These are phyloP conservation scores for Sisymbrium irio DNA, from an alignment of 345 rosid species.

Conservation along the genomic window DNA sequence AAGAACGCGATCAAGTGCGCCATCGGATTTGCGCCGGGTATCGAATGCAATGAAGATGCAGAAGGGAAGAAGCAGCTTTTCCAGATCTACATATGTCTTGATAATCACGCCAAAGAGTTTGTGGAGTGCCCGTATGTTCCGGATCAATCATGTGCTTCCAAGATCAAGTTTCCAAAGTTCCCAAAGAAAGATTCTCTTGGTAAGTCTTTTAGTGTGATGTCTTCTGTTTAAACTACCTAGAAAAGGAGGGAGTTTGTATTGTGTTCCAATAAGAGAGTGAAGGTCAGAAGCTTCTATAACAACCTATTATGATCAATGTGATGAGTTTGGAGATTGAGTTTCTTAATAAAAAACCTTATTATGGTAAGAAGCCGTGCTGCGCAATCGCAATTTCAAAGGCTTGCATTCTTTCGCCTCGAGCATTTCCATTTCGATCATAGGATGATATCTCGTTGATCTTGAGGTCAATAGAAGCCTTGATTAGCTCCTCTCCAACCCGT, in stretches of 20 bases:
- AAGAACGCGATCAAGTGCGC: conserved; percentile 51
- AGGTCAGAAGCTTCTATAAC: neutral
- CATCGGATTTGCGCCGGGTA: conserved; percentile 51
- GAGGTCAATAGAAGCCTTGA: conserved; percentile 59
- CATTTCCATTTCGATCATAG: conserved; percentile 78
- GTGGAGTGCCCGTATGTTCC: conserved; percentile 66
- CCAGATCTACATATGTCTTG: conserved; percentile 68
- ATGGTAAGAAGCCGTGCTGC: conserved; percentile 65
- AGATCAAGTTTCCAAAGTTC: conserved; percentile 60
- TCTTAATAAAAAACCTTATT: no score
- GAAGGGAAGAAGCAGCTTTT: conserved; percentile 54
- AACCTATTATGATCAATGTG: neutral
- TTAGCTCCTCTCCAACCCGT: conserved; percentile 79
- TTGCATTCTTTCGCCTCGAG: conserved; percentile 70
- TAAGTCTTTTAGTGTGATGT: neutral
- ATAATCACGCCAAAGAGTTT: conserved; percentile 52
- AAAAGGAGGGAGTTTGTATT: neutral
- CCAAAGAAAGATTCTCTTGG: neutral
- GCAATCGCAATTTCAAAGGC: conserved; percentile 78
- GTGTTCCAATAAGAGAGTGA: conserved; percentile 19
- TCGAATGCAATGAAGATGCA: conserved; percentile 65
- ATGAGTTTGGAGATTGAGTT: no score
- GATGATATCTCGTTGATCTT: conserved; percentile 68
- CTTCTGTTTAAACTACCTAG: conserved; percentile 25
- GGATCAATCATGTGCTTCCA: conserved; percentile 44